Evolutionary conservation across 75 land plant species (phyloP).

Genomic region (Sequoia sempervirens): DNA sequence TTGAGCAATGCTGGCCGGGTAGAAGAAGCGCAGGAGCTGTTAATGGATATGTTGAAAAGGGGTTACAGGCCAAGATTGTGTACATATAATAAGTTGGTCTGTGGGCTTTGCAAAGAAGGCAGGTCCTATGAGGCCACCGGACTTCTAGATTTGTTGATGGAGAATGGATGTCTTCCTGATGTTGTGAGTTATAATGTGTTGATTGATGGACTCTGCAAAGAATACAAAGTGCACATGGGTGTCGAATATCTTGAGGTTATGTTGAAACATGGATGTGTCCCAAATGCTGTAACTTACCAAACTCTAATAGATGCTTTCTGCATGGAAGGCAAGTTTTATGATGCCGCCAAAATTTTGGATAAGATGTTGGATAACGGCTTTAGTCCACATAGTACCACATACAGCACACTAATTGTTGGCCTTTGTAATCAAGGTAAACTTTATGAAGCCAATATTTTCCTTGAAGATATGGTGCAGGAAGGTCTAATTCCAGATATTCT

Average conservation of each 20-base stretch:
- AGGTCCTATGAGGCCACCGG: constrained; percentile 25
- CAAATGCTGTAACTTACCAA: constrained; percentile 38
- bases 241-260: constrained; percentile 29
- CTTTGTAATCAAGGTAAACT: constrained; percentile 43
- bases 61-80: constrained; percentile 32
- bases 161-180: constrained; percentile 42
- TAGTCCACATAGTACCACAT: constrained; percentile 23
- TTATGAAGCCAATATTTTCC: constrained; percentile 55
- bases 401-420: constrained; percentile 35
- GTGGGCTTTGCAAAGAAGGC: constrained; percentile 31
- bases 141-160: constrained; percentile 41
- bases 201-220: constrained; percentile 47
- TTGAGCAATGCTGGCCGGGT: constrained; percentile 40
- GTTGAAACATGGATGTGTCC: constrained; percentile 37
- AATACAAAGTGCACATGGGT: constrained; percentile 31
- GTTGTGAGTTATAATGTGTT: constrained; percentile 37
- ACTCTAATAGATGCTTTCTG: constrained; percentile 51
- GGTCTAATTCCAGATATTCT: constrained; percentile 36
- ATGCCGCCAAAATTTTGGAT: constrained; percentile 50
- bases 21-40: constrained; percentile 29
- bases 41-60: constrained; percentile 32
- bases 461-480: constrained; percentile 64
- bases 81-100: constrained; percentile 39
- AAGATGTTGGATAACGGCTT: constrained; percentile 31
- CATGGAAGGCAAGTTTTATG: constrained; percentile 33